A percentile compares a stretch with the other conserved stretches of the same genome.
Conservation (phyloP, 1,139 yeast genomes). For the Candida sanyaensis region DNA sequence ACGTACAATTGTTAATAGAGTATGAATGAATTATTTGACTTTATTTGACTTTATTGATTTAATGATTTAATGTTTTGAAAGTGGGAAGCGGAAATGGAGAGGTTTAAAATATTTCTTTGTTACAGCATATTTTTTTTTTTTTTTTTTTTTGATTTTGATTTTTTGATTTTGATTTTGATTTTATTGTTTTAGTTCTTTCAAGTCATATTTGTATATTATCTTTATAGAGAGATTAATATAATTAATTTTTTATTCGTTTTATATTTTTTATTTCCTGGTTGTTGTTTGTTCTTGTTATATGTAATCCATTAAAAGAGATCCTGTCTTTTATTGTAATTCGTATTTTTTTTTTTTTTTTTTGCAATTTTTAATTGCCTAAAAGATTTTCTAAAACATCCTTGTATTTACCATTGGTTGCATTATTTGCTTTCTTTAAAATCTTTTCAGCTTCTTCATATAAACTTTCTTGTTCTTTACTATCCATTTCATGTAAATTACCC, state of each 20-base stretch:
- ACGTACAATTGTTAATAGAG: slow-evolving; percentile 37
- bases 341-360: not conserved
- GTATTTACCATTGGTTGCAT: slow-evolving; percentile 74
- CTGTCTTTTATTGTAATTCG: not conserved
- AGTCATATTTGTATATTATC: slow-evolving; percentile 1
- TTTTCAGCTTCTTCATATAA: slow-evolving; percentile 69
- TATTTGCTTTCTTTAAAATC: slow-evolving; percentile 63
- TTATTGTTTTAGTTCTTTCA: not conserved
- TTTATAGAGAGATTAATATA: slow-evolving; percentile 2
- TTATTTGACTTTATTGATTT: not conserved
- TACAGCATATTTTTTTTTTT: not conserved
- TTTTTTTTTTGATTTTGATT: not conserved
- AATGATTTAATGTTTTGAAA: not conserved
- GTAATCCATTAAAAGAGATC: not conserved
- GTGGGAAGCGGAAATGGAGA: not conserved
- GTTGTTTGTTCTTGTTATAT: no score
- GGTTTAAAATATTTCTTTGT: not conserved
- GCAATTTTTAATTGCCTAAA: not conserved
- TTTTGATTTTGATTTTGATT: not conserved
- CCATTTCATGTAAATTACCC: slow-evolving; percentile 71
- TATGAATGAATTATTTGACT: slow-evolving; percentile 18
- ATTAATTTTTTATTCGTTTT: not conserved
- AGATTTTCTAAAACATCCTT: slow-evolving; percentile 51
- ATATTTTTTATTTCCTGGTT: not conserved
- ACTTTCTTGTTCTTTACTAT: slow-evolving; percentile 63